Evolutionary conservation across 164 flowering plant genomes (phyloP), one percentile per base, ranked within the genome.

Genomic region (Annona squamosa): DNA sequence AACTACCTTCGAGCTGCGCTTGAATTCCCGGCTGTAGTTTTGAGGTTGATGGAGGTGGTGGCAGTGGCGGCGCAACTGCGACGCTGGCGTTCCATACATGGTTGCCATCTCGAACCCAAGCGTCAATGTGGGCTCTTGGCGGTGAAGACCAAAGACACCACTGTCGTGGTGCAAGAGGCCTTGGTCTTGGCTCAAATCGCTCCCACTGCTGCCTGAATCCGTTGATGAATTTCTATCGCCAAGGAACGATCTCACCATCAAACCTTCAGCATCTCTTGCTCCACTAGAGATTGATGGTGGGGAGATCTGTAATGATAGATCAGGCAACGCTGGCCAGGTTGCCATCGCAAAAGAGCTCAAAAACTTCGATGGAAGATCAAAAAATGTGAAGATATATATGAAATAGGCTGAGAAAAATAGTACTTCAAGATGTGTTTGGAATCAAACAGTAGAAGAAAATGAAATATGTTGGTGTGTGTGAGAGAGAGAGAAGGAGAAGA

Each of bases 241-340:
- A 74, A 68, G 71, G 1, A 75, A 48, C 4, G 75, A 7, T 72
- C 73, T 81, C 63, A 65, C 73, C 70, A 77, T 63, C 65, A 75
- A 65, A 19, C 79, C 81, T 26, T 79, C 81, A 3, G 61, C 65
- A 68, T 80, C 79, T 43, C 69, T 74, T n/a, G 74, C 63, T 52
- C 80, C 73, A 73, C 42, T 62, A 5, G 85, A 73, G 43, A 75
- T 6, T 1, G 84, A 75, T 1, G 97, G 93, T 7, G 89, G 94
- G 75, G 94, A 86, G 74, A 90, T 93, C 74, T 95, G 93, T 56
- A 95, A 77, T 41, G 98, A 91, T 7, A 92, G 91, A 83, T 94
- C 92, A 45, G 97, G 97, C 17, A 81, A 72, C 46, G 82, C 42
- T 12, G 82, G 70, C n/a, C 77, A 1, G 18, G 79, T 71, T 81